A percentile compares a stretch with the other conserved stretches of the same genome.
phyloP scores from a whole-genome alignment of 768 basidiomycete species.

The Leccinum boreale region DNA sequence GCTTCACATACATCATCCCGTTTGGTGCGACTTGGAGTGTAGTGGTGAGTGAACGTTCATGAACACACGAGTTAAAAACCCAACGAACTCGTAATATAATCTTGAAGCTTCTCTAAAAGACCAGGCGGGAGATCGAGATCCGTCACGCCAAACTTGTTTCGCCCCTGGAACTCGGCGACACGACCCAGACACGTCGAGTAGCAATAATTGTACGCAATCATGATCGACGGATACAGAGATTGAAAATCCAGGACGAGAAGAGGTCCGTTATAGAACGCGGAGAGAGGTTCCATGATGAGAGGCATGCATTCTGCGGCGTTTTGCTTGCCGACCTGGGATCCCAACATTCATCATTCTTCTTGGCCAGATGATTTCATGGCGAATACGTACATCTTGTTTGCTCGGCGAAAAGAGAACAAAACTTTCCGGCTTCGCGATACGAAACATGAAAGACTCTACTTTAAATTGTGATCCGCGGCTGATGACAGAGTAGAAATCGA shows the following conservation, averaged over 20 bases:
- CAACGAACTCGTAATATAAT: conserved; percentile 69
- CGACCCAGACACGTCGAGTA: conserved; percentile 96
- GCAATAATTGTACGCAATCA: conserved; percentile 98
- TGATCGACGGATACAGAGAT: conserved; percentile 92
- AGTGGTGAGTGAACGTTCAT: background rate
- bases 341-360: background rate
- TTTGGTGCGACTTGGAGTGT: conserved; percentile 78
- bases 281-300: conserved; percentile 91
- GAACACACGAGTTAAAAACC: background rate
- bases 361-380: background rate
- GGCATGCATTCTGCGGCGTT: conserved; percentile 97
- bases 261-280: conserved; percentile 90
- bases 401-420: conserved; percentile 91
- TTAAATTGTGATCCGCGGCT: conserved; percentile 97
- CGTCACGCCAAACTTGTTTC: conserved; percentile 83
- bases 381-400: conserved; percentile 63
- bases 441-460: conserved; percentile 98
- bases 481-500: conserved; percentile 95
- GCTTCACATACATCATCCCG: conserved; percentile 91
- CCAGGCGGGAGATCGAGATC: conserved; percentile 68
- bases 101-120: conserved; percentile 62
- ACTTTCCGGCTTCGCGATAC: conserved; percentile 93
- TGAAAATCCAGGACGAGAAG: conserved; percentile 95
- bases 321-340: conserved; percentile 81
- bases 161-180: conserved; percentile 79